Evolutionary conservation across 805 yeast species (phyloP), one percentile per base, ranked within the genome.

Genomic region (Saccharomycopsis vini): DNA sequence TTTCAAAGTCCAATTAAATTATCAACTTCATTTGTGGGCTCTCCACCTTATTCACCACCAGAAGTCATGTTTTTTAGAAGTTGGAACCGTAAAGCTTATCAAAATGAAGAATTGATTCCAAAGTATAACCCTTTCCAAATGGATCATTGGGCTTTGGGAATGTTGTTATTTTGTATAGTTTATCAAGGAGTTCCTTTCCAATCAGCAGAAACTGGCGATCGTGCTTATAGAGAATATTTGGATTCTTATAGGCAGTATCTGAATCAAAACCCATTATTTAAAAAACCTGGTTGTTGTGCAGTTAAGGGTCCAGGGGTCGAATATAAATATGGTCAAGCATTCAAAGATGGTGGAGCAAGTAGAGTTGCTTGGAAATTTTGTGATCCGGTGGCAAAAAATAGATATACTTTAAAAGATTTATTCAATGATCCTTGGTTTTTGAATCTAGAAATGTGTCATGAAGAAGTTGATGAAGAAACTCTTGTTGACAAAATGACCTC

Each of bases 41-140:
- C 89, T 1, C 86, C 92, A 3, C 92, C 92, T 1, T 83, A 81
- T 59, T 75, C 81, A 10, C 77, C 90, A 3, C 92, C 94, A 1
- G 92, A 83, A 60, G 84, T 81, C 13, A 71, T 77, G 73, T 57
- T 62, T 22, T 63, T 73, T 50, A 68, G 66, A 47, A 71, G 64
- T 31, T 61, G 49, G 24, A 47, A 50, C 23, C 29, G 46, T 54
- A 63, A 15, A 18, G 6, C 44, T 23, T 36, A 31, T 24, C 50
- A 28, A 34, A 65, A 65, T 60, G 53, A 62, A 54, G 56, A 40
- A 52, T 38, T 39, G 40, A 58, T 53, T 18, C 55, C 57, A 23
- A 61, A 71, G 4, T 79, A 77, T 60, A 75, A 81, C 56, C 82
- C 88, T 0, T 77, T 75, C 53, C 69, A 70, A 49, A 74, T 81